Evolutionary conservation across 1,284 basidiomycete genomes (phyloP).

Genomic region (Dichomitus squalens): DNA sequence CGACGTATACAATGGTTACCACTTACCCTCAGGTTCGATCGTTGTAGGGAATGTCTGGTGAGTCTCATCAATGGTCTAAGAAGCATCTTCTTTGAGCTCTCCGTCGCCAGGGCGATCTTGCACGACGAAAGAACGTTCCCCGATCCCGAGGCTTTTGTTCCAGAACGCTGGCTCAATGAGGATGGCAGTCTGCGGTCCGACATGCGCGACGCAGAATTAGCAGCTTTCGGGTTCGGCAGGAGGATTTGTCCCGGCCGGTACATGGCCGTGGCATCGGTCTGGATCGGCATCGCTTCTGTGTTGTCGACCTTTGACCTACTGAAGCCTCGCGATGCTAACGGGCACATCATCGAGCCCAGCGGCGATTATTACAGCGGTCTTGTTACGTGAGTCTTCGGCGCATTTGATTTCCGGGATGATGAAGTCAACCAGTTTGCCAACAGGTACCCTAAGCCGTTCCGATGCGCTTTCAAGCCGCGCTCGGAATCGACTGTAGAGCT

Average conservation of each 20-base stretch:
- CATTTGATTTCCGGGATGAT: slow-evolving; percentile 2
- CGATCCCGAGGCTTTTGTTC: slow-evolving; percentile 41
- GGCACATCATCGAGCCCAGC: slow-evolving; percentile 38
- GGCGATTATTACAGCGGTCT: slow-evolving; percentile 36
- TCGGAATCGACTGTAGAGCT: slow-evolving; percentile 21
- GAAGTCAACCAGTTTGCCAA: not conserved
- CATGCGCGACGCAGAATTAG: slow-evolving; percentile 31
- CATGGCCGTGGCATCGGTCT: slow-evolving; percentile 40
- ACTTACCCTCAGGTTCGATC: slow-evolving; percentile 39
- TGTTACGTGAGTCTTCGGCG: slow-evolving; percentile 39
- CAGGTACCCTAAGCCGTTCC: slow-evolving; percentile 32
- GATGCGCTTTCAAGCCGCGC: slow-evolving; percentile 30
- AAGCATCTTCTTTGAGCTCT: slow-evolving; percentile 1
- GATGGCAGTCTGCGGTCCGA: slow-evolving; percentile 34
- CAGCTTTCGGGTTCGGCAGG: slow-evolving; percentile 39
- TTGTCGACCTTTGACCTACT: slow-evolving; percentile 40
- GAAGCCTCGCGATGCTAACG: slow-evolving; percentile 39
- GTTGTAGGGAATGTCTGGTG: slow-evolving; percentile 35
- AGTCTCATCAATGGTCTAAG: too few species aligned
- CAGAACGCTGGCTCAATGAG: slow-evolving; percentile 35
- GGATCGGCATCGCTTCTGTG: slow-evolving; percentile 41
- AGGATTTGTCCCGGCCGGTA: slow-evolving; percentile 44
- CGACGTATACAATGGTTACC: slow-evolving; percentile 38
- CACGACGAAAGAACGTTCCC: slow-evolving; percentile 40
- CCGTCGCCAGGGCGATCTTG: slow-evolving; percentile 38